phyloP scores from a whole-genome alignment of 192 early-diverging fungal genomes.

The Chytriomyces sp. region DNA sequence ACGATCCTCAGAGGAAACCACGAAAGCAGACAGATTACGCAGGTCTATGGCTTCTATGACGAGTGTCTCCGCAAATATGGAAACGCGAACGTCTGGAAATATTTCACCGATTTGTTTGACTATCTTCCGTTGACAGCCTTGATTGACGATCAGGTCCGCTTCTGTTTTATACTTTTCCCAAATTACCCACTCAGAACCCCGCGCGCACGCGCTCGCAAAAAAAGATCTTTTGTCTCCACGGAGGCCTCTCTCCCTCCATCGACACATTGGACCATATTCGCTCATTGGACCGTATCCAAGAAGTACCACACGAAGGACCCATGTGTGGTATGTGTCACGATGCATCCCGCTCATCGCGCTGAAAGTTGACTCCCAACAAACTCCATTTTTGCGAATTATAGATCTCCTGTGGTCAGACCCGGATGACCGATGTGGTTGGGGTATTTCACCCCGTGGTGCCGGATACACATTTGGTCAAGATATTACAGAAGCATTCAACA shows the following conservation, averaged over 20 bases:
- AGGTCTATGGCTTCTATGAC: slow-evolving; percentile 99
- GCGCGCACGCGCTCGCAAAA: neutral
- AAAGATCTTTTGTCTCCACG: slow-evolving; percentile 92
- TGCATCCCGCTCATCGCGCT: neutral
- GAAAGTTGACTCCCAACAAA: neutral
- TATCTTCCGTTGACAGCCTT: slow-evolving; percentile 92
- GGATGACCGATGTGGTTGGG: slow-evolving; percentile 87
- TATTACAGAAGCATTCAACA: slow-evolving; percentile 77
- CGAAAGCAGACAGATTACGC: slow-evolving; percentile 91
- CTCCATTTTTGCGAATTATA: neutral
- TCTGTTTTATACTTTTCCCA: neutral
- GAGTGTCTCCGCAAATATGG: slow-evolving; percentile 97
- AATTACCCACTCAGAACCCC: neutral
- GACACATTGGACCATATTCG: slow-evolving; percentile 95
- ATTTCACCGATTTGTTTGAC: slow-evolving; percentile 98
- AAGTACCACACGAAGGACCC: slow-evolving; percentile 97
- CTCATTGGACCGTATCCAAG: slow-evolving; percentile 92
- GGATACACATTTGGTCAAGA: slow-evolving; percentile 98
- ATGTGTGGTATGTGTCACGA: slow-evolving; percentile 72
- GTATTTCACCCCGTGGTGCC: slow-evolving; percentile 93
- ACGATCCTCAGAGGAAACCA: slow-evolving; percentile 94
- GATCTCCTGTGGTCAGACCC: slow-evolving; percentile 97
- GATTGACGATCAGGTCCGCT: slow-evolving; percentile 79
- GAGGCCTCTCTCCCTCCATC: slow-evolving; percentile 92
- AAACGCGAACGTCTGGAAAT: slow-evolving; percentile 94